Percentiles rank a stretch among this genome's conserved stretches.
Conservation (phyloP, 2,329 filamentous ascomycete genomes). For the Arthrobotrys pseudoclavata region DNA sequence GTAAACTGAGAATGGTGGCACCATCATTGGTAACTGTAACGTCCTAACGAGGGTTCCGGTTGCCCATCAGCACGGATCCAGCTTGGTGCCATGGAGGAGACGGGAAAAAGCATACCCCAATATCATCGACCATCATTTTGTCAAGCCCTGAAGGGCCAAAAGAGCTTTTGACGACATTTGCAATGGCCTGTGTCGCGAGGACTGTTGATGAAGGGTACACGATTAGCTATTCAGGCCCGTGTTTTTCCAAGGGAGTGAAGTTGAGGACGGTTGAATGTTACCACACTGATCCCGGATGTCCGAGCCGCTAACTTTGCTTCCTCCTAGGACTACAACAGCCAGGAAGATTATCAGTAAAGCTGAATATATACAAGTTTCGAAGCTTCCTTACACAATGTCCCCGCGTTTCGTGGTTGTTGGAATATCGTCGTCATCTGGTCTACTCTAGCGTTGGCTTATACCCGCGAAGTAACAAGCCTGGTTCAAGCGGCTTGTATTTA, state of each 20-base stretch:
- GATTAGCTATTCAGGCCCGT: slow-evolving; percentile 10
- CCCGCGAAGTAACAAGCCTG: background rate
- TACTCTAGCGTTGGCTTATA: slow-evolving; percentile 59
- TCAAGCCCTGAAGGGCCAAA: slow-evolving; percentile 97
- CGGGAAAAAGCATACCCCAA: slow-evolving; percentile 76
- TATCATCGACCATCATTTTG: slow-evolving; percentile 99
- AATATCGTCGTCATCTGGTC: slow-evolving; percentile 91
- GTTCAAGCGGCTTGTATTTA: background rate
- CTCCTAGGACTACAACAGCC: slow-evolving; percentile 79
- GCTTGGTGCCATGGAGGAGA: background rate
- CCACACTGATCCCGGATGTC: slow-evolving; percentile 98
- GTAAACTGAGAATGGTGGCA: slow-evolving; percentile 91
- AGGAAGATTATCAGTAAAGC: slow-evolving; percentile 33
- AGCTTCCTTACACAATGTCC: slow-evolving; percentile 81
- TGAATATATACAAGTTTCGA: background rate
- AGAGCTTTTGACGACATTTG: slow-evolving; percentile 98
- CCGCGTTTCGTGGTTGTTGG: slow-evolving; percentile 89
- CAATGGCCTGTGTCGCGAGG: slow-evolving; percentile 93
- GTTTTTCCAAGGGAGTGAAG: background rate
- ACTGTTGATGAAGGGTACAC: slow-evolving; percentile 70
- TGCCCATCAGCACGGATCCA: background rate
- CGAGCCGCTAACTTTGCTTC: slow-evolving; percentile 94
- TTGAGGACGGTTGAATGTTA: slow-evolving; percentile 66
- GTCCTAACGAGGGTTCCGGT: slow-evolving; percentile 69
- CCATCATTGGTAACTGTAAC: slow-evolving; percentile 99